Conservation (phyloP, 2,329 filamentous ascomycete genomes). For the Chaetomium sp. region DNA sequence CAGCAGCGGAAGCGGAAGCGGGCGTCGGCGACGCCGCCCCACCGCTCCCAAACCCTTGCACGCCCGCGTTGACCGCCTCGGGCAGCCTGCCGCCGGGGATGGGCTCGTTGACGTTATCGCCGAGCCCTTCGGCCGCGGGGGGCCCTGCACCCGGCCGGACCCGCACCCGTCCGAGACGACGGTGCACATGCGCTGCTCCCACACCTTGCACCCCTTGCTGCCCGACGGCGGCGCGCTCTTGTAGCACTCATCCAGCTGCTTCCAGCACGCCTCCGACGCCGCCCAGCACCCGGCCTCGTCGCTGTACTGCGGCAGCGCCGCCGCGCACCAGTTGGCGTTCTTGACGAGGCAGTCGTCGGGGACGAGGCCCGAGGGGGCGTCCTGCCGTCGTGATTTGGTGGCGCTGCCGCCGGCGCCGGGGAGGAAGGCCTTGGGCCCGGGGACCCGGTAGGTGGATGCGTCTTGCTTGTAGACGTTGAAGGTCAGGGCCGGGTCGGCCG, state of each 20-base stretch:
- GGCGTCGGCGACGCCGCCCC: background rate
- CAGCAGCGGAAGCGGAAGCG: conserved; percentile 1
- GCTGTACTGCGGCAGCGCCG: conserved; percentile 60
- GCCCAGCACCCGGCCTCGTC: conserved; percentile 63
- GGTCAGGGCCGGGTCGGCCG: conserved; percentile 56
- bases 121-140: conserved; percentile 41
- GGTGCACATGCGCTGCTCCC: conserved; percentile 62
- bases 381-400: conserved; percentile 3
- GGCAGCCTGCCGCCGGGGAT: conserved; percentile 13
- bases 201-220: conserved; percentile 59
- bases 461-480: conserved; percentile 64
- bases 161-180: conserved; percentile 49
- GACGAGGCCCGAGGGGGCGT: conserved; percentile 47
- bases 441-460: conserved; percentile 56
- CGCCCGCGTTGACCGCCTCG: conserved; percentile 14
- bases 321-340: conserved; percentile 73
- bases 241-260: conserved; percentile 63
- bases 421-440: conserved; percentile 59
- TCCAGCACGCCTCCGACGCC: conserved; percentile 57
- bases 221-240: conserved; percentile 60
- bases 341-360: conserved; percentile 61
- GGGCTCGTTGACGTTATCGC: background rate
- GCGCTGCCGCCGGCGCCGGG: conserved; percentile 36
- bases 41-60: background rate
- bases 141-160: conserved; percentile 49